Conservation (phyloP, 345 rosid species). For the Passiflora organensis region DNA sequence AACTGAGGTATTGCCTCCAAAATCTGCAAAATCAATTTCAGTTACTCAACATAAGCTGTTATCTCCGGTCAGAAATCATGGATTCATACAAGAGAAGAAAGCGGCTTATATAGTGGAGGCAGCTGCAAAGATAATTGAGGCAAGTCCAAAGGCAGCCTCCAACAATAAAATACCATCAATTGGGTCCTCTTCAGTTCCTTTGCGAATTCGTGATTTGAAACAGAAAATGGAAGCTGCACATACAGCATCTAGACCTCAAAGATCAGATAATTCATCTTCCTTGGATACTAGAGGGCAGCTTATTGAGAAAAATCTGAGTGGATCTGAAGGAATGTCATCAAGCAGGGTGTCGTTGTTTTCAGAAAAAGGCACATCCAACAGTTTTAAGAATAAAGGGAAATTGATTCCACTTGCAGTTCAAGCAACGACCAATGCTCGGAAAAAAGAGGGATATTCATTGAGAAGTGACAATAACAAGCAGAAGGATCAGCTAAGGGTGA, state of each 20-base stretch:
- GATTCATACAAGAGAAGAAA: slow-evolving; percentile 44
- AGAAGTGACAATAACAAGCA: slow-evolving; percentile 32
- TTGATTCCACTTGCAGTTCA: slow-evolving; percentile 34
- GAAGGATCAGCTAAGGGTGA: slow-evolving; percentile 43
- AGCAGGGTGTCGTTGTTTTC: slow-evolving; percentile 17
- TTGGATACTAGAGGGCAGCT: slow-evolving; percentile 34
- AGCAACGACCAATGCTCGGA: slow-evolving; percentile 40
- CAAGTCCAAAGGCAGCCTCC: slow-evolving; percentile 45
- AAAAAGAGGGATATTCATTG: slow-evolving; percentile 34
- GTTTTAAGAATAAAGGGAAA: slow-evolving; percentile 41
- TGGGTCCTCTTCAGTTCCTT: slow-evolving; percentile 55
- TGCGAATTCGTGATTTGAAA: slow-evolving; percentile 68
- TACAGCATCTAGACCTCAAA: slow-evolving; percentile 39
- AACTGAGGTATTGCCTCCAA: slow-evolving; percentile 70
- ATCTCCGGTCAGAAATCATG: slow-evolving; percentile 72
- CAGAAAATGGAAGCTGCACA: slow-evolving; percentile 66
- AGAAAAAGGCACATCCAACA: slow-evolving; percentile 30
- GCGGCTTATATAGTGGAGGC: slow-evolving; percentile 66
- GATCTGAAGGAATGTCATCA: slow-evolving; percentile 19
- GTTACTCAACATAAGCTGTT: slow-evolving; percentile 57
- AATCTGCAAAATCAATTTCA: slow-evolving; percentile 60
- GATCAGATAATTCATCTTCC: slow-evolving; percentile 16
- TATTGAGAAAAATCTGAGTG: slow-evolving; percentile 30
- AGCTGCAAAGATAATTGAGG: slow-evolving; percentile 75
- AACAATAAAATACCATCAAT: slow-evolving; percentile 38